Percentiles rank a stretch among this genome's conserved stretches.
Evolutionary conservation across 768 basidiomycete genomes (phyloP).

Genomic region (Cystobasidiopsis lactophilus): DNA sequence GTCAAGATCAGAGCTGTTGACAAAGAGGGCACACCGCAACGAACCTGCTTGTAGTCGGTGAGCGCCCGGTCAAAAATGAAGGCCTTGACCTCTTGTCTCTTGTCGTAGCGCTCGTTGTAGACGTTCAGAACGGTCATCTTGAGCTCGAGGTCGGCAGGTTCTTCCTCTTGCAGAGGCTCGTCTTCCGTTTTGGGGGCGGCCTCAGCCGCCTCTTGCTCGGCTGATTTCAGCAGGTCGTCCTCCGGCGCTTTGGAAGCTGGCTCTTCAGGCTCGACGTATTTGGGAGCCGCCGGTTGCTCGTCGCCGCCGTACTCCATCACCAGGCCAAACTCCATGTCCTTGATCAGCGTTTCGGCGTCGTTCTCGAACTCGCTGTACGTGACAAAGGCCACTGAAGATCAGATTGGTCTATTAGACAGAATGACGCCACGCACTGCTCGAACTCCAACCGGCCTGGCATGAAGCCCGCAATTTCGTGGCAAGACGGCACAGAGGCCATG

Average conservation of each 20-base stretch:
- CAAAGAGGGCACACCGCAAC: constrained; percentile 12
- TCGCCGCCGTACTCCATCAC: constrained; percentile 68
- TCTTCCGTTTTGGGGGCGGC: constrained; percentile 45
- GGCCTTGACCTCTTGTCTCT: constrained; percentile 59
- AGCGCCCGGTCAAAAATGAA: constrained; percentile 80
- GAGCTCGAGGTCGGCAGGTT: constrained; percentile 56
- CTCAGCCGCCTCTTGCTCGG: constrained; percentile 40
- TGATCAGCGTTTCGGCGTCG: constrained; percentile 83
- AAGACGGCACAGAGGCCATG: constrained; percentile 66
- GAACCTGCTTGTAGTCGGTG: constrained; percentile 80
- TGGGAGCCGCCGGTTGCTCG: constrained; percentile 28
- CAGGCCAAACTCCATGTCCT: constrained; percentile 88
- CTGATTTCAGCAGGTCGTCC: constrained; percentile 26
- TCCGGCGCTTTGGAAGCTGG: constrained; percentile 20
- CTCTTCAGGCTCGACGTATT: no score
- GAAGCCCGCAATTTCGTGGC: constrained; percentile 78
- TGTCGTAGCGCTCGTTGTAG: constrained; percentile 71
- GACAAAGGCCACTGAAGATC: not conserved
- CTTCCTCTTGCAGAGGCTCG: constrained; percentile 49
- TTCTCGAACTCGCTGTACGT: constrained; percentile 65
- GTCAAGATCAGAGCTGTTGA: no score
- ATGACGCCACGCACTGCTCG: constrained; percentile 28
- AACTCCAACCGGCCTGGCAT: constrained; percentile 96
- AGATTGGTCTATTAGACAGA: no score
- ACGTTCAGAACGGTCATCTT: constrained; percentile 76